These are phyloP conservation scores for Tylopilus felleus DNA, from an alignment of 768 basidiomycete genomes.

Conservation along the genomic window DNA sequence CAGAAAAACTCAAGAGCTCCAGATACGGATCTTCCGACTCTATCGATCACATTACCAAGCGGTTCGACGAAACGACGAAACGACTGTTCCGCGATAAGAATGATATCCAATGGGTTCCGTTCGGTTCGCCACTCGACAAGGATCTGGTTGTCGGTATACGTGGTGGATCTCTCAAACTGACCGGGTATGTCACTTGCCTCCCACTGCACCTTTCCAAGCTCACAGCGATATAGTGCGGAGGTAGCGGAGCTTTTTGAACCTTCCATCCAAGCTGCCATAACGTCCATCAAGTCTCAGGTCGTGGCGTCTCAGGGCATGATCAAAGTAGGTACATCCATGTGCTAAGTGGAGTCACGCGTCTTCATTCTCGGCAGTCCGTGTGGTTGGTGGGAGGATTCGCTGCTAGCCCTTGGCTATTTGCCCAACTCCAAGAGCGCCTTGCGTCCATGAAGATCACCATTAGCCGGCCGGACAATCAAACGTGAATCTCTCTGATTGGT, in stretches of 20 bases:
- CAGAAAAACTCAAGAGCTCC: constrained; percentile 71
- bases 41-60: constrained; percentile 74
- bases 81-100: constrained; percentile 68
- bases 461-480: constrained; percentile 76
- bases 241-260: constrained; percentile 77
- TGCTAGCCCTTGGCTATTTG: constrained; percentile 77
- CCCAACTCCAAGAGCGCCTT: constrained; percentile 69
- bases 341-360: neutral
- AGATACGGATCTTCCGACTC: constrained; percentile 70
- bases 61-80: constrained; percentile 82
- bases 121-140: constrained; percentile 77
- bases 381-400: constrained; percentile 84
- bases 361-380: constrained; percentile 51
- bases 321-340: constrained; percentile 39
- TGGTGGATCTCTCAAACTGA: constrained; percentile 66
- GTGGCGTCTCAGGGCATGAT: constrained; percentile 65
- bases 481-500: constrained; percentile 41
- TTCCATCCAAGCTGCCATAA: constrained; percentile 68
- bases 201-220: neutral
- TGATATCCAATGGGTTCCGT: constrained; percentile 68
- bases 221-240: constrained; percentile 31
- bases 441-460: constrained; percentile 53
- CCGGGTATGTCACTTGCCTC: constrained; percentile 48
- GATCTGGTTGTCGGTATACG: constrained; percentile 68
- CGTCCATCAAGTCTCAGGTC: constrained; percentile 68